A percentile compares a stretch with the other conserved stretches of the same genome.
Conservation (phyloP, 495 filamentous ascomycete genomes). For the Cryomyces minteri region DNA sequence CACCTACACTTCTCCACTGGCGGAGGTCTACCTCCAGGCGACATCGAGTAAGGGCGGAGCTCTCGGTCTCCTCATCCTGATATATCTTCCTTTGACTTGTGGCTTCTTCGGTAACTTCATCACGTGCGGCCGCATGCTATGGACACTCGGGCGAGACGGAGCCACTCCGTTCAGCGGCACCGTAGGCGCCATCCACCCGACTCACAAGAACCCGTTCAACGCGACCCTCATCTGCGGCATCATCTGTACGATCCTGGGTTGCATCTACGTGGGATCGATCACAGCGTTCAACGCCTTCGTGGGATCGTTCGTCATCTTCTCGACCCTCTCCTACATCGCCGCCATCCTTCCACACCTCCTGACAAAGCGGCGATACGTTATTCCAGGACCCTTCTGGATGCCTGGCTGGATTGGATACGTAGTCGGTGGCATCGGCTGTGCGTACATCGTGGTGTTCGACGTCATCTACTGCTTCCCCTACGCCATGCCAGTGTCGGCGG, state of each 20-base stretch:
- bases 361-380: slow-evolving; percentile 41
- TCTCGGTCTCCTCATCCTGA: slow-evolving; percentile 50
- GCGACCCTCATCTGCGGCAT: slow-evolving; percentile 45
- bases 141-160: slow-evolving; percentile 64
- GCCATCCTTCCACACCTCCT: slow-evolving; percentile 61
- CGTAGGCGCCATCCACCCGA: slow-evolving; percentile 29
- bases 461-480: slow-evolving; percentile 56
- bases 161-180: slow-evolving; percentile 33
- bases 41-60: slow-evolving; percentile 38
- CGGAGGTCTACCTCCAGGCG: slow-evolving; percentile 63
- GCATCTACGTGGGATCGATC: slow-evolving; percentile 51
- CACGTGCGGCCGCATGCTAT: slow-evolving; percentile 68
- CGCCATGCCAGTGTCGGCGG: slow-evolving; percentile 11
- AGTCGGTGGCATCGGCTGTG: slow-evolving; percentile 38
- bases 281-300: slow-evolving; percentile 65
- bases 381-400: slow-evolving; percentile 53
- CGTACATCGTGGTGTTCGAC: slow-evolving; percentile 51
- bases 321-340: slow-evolving; percentile 52
- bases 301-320: slow-evolving; percentile 56
- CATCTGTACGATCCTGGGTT: slow-evolving; percentile 46
- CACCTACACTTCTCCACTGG: slow-evolving; percentile 48
- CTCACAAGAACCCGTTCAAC: slow-evolving; percentile 43
- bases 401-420: slow-evolving; percentile 34
- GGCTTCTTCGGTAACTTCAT: slow-evolving; percentile 49
- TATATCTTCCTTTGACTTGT: slow-evolving; percentile 43